Percentiles rank a stretch among this genome's conserved stretches.
Conservation (phyloP, 2,329 filamentous ascomycete genomes). For the Aaosphaeria arxii region DNA sequence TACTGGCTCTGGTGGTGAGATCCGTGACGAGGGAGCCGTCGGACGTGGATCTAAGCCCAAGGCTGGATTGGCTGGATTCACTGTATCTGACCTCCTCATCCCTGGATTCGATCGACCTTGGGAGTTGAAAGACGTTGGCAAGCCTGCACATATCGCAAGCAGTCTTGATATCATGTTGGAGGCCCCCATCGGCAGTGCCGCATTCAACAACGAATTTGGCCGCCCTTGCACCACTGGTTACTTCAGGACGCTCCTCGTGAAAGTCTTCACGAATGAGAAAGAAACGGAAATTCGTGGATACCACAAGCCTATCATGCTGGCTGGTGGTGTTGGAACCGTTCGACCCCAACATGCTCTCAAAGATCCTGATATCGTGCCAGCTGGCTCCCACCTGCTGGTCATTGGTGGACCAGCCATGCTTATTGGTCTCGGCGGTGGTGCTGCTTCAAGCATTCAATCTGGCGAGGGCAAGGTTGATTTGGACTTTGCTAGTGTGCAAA, state of each 20-base stretch:
- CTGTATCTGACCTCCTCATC: slow-evolving; percentile 90
- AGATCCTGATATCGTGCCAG: slow-evolving; percentile 70
- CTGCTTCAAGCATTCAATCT: slow-evolving; percentile 86
- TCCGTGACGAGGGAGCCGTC: slow-evolving; percentile 91
- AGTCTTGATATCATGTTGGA: slow-evolving; percentile 97
- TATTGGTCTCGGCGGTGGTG: slow-evolving; percentile 92
- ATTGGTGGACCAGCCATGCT: slow-evolving; percentile 96
- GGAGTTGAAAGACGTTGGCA: slow-evolving; percentile 81
- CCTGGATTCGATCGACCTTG: slow-evolving; percentile 79
- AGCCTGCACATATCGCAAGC: slow-evolving; percentile 87
- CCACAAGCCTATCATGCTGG: slow-evolving; percentile 98
- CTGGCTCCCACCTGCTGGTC: slow-evolving; percentile 88
- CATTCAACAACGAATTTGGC: slow-evolving; percentile 98
- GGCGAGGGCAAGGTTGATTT: slow-evolving; percentile 87
- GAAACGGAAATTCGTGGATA: slow-evolving; percentile 78
- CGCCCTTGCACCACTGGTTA: slow-evolving; percentile 84
- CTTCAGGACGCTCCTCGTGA: slow-evolving; percentile 83
- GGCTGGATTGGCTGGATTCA: slow-evolving; percentile 87
- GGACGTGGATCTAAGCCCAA: slow-evolving; percentile 91
- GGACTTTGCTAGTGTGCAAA: slow-evolving; percentile 95
- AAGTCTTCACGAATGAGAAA: slow-evolving; percentile 59
- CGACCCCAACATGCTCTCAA: slow-evolving; percentile 89
- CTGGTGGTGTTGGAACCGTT: slow-evolving; percentile 90
- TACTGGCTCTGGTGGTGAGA: slow-evolving; percentile 92
- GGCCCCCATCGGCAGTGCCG: slow-evolving; percentile 88